A percentile compares a stretch with the other conserved stretches of the same genome.
Evolutionary conservation across 1,284 basidiomycete species (phyloP).

Genomic region (Sanghuangporus baumii): DNA sequence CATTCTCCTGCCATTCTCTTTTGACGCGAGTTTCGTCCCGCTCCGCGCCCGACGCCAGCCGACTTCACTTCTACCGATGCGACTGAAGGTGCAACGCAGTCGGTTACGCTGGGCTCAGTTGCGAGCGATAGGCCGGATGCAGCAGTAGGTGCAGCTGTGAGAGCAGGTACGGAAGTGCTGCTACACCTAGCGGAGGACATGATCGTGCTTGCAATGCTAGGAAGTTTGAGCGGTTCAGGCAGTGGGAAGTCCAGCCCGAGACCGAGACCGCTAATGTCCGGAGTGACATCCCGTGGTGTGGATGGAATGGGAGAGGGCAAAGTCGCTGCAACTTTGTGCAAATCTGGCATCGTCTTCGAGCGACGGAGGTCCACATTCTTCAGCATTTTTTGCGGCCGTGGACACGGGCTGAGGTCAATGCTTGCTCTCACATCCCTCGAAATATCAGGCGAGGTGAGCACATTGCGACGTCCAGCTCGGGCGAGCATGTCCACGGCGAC

Average conservation of each 20-base stretch:
- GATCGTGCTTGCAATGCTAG: constrained; percentile 14
- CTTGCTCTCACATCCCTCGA: constrained; percentile 4
- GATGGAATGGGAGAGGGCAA: background rate
- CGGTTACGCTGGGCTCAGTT: background rate
- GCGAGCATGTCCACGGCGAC: constrained; percentile 13
- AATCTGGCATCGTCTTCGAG: constrained; percentile 17
- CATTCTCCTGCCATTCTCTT: constrained; percentile 16
- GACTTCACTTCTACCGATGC: background rate
- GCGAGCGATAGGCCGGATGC: constrained; percentile 10
- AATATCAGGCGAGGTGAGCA: background rate
- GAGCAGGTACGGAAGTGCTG: constrained; percentile 7
- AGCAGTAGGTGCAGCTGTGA: constrained; percentile 14
- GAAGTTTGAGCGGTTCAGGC: constrained; percentile 14
- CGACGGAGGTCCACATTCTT: constrained; percentile 10
- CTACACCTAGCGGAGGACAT: constrained; percentile 7
- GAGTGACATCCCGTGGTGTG: background rate
- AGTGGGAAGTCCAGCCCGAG: constrained; percentile 18
- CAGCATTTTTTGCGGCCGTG: background rate
- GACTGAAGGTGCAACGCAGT: background rate
- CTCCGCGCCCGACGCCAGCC: background rate
- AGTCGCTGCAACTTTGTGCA: background rate
- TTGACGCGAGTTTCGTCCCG: constrained; percentile 1
- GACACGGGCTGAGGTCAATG: constrained; percentile 8
- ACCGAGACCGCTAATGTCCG: constrained; percentile 15
- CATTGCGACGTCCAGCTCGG: background rate